phyloP scores from a whole-genome alignment of 23 red algal genomes.

The Gracilaria caudata region DNA sequence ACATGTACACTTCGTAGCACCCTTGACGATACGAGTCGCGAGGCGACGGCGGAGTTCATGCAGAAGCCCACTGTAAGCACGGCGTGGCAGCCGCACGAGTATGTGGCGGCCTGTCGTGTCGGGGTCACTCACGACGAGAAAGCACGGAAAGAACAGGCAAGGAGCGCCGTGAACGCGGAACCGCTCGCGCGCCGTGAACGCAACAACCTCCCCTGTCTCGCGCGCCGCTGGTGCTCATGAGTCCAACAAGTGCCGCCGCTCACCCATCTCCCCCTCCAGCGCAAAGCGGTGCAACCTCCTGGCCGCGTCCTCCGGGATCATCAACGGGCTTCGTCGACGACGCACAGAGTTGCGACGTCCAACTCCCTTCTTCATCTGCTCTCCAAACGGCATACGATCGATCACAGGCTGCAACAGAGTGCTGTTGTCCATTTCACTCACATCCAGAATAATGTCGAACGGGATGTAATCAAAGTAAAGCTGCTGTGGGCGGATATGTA shows the following conservation, averaged over 20 bases:
- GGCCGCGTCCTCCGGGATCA: constrained; percentile 40
- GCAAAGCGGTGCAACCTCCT: constrained; percentile 30
- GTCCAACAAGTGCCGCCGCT: not conserved
- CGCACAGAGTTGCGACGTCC: not conserved
- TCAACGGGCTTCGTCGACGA: not conserved
- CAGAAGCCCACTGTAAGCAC: too few relatives aligned
- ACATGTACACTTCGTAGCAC: too few relatives aligned
- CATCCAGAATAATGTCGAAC: constrained; percentile 54
- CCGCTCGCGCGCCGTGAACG: too few relatives aligned
- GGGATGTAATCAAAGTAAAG: constrained; percentile 51
- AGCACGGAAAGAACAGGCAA: too few relatives aligned
- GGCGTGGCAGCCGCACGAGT: too few relatives aligned
- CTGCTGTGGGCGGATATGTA: constrained; percentile 52
- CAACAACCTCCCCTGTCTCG: too few relatives aligned
- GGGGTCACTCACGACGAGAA: too few relatives aligned
- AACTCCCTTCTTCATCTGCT: constrained; percentile 1
- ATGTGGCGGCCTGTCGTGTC: too few relatives aligned
- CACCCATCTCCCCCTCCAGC: constrained; percentile 9
- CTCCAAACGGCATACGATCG: constrained; percentile 18
- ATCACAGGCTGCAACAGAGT: not conserved
- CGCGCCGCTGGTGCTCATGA: not conserved
- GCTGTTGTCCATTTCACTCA: constrained; percentile 21
- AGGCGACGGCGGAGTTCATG: too few relatives aligned
- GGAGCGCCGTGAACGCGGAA: too few relatives aligned
- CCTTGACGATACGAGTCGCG: too few relatives aligned